Percentiles rank a stretch among this genome's conserved stretches.
These are phyloP conservation scores for Coniella lustricola DNA, from an alignment of 2,329 filamentous ascomycete species.

Conservation along the genomic window DNA sequence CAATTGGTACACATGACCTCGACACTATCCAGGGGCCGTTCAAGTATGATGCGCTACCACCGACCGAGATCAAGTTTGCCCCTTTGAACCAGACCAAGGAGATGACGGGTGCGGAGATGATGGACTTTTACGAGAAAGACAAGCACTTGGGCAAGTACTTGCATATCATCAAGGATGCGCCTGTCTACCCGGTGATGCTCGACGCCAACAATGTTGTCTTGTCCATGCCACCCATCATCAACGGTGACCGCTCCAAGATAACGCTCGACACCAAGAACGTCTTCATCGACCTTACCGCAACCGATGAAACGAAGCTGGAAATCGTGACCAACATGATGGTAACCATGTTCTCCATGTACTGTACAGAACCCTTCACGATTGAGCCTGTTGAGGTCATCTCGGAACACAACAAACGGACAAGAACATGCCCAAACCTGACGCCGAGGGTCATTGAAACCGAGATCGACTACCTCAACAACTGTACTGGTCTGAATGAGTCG, in stretches of 20 bases:
- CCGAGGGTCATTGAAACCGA: constrained; percentile 73
- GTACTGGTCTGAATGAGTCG: constrained; percentile 73
- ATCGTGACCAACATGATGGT: constrained; percentile 94
- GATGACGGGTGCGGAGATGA: constrained; percentile 82
- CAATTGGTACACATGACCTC: constrained; percentile 94
- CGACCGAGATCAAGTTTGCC: constrained; percentile 85
- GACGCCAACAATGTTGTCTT: constrained; percentile 82
- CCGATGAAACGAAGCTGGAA: constrained; percentile 91
- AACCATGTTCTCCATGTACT: constrained; percentile 94
- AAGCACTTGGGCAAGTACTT: constrained; percentile 85
- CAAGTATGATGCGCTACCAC: constrained; percentile 86
- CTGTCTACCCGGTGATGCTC: constrained; percentile 92
- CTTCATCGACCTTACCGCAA: constrained; percentile 94
- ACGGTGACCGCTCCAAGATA: constrained; percentile 95
- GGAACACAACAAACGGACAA: constrained; percentile 77
- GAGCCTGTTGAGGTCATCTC: constrained; percentile 92
- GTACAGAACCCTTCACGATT: constrained; percentile 79
- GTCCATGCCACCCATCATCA: constrained; percentile 96
- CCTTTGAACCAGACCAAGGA: constrained; percentile 87
- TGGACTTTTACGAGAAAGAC: constrained; percentile 93
- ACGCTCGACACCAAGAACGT: constrained; percentile 84
- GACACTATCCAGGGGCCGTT: constrained; percentile 92
- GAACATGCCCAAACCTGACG: constrained; percentile 74
- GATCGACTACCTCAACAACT: constrained; percentile 88
- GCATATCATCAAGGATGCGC: constrained; percentile 88